Evolutionary conservation across 345 rosid species (phyloP), one percentile per base, ranked within the genome.

Genomic region (Salix dunnii): DNA sequence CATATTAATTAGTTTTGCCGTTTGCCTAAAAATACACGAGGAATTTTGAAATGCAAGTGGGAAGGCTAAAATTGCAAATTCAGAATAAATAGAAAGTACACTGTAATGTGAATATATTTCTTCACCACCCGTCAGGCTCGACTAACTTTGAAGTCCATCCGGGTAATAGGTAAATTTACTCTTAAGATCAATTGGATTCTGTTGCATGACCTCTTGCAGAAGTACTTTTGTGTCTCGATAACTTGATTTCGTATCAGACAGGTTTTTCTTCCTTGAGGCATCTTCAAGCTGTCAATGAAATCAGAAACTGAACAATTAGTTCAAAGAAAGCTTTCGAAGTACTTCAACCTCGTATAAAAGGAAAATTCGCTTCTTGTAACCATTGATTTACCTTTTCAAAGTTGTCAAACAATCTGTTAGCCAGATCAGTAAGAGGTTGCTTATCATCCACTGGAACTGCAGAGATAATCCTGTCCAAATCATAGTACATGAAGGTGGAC

Each of bases 381-480:
- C 43, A 48, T 35, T 23, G 46, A 31, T 69, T 65, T 78, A 90
- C 97, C 97, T 88, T 86, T 75, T 95, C 97, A 28, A 90, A 83
- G 55, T 85, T 91, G 87, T 91, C 91, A 38, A 93, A 91, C 83
- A 93, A 79, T 88, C 90, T 89, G 83, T 88, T 90, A 82, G 97
- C 99, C 63, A 95, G 82, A 82, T 87, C 87, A 12, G 78, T 87
- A 69, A 91, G 93, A 79, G 97, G 84, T 49, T 85, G 91, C 82
- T 95, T 93, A 25, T 91, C 89, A 49, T 77, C 68, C 20, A 27
- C 78, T 3, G 94, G 69, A 61, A 92, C 91, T 31, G 86, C 94
- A 43, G 97, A 88, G 81, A 95, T 93, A 61, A 93, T 82, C 36
- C 86, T 90, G 85, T 95, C 97, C 74, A 91, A 88, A 83, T 95